phyloP scores from a whole-genome alignment of 2,329 filamentous ascomycete species.

The Verticillium isaacii region DNA sequence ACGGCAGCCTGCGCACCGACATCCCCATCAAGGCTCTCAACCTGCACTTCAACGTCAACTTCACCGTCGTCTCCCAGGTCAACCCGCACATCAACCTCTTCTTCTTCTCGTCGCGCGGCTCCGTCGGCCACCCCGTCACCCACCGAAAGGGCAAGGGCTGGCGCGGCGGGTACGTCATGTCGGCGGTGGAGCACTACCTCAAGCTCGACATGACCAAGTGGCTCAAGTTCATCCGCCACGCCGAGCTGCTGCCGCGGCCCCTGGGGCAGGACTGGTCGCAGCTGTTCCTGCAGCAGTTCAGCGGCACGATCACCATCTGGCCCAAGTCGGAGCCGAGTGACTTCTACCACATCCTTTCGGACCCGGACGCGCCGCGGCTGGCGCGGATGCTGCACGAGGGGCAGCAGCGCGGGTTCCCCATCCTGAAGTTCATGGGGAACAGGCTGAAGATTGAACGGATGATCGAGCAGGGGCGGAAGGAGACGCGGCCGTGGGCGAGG shows the following conservation, averaged over 20 bases:
- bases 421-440: conserved; percentile 87
- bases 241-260: conserved; percentile 85
- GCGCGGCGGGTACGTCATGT: conserved; percentile 92
- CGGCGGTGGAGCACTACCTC: conserved; percentile 87
- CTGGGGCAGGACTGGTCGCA: conserved; percentile 95
- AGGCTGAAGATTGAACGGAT: conserved; percentile 75
- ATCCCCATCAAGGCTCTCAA: conserved; percentile 94
- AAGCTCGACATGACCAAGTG: conserved; percentile 97
- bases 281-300: conserved; percentile 93
- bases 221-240: conserved; percentile 88
- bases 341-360: conserved; percentile 80
- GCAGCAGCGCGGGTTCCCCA: conserved; percentile 84
- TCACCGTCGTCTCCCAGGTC: conserved; percentile 82
- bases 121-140: conserved; percentile 88
- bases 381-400: conserved; percentile 88
- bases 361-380: conserved; percentile 70
- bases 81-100: conserved; percentile 98
- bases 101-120: conserved; percentile 93
- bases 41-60: conserved; percentile 97
- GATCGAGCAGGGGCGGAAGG: conserved; percentile 54
- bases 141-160: conserved; percentile 91
- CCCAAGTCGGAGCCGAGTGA: conserved; percentile 75
- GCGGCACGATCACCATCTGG: conserved; percentile 94
- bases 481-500: conserved; percentile 43
- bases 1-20: conserved; percentile 88